Evolutionary conservation across 352 stramenopile genomes (phyloP).

Genomic region (Chrysophaeum taylorii): DNA sequence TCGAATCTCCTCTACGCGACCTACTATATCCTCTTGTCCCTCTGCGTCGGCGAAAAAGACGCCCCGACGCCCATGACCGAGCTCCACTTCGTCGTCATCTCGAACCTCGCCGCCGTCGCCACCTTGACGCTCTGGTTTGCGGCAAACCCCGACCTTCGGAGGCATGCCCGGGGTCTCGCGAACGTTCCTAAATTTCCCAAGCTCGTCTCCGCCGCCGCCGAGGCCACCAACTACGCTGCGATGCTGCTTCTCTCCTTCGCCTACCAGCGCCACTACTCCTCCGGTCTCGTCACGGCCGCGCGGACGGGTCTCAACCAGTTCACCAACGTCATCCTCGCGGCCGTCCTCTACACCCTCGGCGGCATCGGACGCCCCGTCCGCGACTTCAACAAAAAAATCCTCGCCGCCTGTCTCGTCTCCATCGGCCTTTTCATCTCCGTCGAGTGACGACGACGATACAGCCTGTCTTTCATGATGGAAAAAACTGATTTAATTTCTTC

Average conservation of each 20-base stretch:
- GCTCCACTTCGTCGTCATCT: constrained; percentile 1
- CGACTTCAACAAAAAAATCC: not conserved
- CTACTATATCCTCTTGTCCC: not conserved
- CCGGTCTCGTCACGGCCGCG: not conserved
- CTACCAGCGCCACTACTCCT: constrained; percentile 3
- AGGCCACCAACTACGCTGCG: not conserved
- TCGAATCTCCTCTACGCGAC: not conserved
- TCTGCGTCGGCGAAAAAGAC: not conserved
- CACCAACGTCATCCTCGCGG: not conserved
- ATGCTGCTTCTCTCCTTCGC: not conserved
- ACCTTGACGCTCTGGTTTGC: not conserved
- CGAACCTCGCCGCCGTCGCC: not conserved
- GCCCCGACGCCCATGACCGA: not conserved
- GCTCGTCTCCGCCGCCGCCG: not conserved
- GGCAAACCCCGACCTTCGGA: not conserved
- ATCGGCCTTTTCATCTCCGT: not conserved
- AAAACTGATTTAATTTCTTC: no score
- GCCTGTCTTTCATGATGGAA: no score
- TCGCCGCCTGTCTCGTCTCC: not conserved
- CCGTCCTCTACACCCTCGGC: not conserved
- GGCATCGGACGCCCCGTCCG: not conserved
- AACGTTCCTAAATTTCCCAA: not conserved
- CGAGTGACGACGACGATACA: not conserved
- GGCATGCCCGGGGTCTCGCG: not conserved
- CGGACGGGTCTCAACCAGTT: not conserved